A percentile compares a stretch with the other conserved stretches of the same genome.
Conservation (phyloP, 495 filamentous ascomycete genomes). For the Xylaria cubensis region DNA sequence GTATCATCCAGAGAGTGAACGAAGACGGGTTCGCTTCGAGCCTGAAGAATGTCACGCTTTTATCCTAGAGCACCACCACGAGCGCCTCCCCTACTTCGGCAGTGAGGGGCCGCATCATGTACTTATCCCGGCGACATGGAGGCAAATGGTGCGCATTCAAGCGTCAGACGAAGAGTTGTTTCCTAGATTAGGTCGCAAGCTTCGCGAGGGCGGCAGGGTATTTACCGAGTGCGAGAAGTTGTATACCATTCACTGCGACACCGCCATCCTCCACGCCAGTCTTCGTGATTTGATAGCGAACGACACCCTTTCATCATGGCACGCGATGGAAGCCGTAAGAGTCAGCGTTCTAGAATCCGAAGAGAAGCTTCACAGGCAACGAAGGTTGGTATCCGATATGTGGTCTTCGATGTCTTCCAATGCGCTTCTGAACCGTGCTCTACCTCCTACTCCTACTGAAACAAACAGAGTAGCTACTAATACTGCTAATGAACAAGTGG, state of each 20-base stretch:
- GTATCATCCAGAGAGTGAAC: neutral
- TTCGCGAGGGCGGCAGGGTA: neutral
- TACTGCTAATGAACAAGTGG: neutral
- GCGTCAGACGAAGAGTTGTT: neutral
- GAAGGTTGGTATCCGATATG: neutral
- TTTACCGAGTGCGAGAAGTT: slow-evolving; percentile 29
- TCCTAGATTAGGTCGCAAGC: neutral
- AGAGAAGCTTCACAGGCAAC: slow-evolving; percentile 52
- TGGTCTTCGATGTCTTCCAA: neutral
- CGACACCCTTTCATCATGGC: neutral
- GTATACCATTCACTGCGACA: slow-evolving; percentile 24
- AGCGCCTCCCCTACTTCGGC: slow-evolving; percentile 34
- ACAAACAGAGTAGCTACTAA: neutral
- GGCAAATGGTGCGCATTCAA: neutral
- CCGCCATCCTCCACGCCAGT: slow-evolving; percentile 1
- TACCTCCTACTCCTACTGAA: neutral
- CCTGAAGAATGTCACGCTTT: slow-evolving; percentile 30
- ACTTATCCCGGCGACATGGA: slow-evolving; percentile 28
- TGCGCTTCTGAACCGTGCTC: slow-evolving; percentile 8
- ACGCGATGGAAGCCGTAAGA: neutral
- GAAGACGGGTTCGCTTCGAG: neutral
- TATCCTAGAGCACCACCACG: slow-evolving; percentile 32
- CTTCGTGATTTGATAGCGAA: slow-evolving; percentile 6
- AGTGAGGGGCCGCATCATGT: neutral
- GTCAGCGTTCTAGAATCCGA: slow-evolving; percentile 60